Base-by-base conservation (phyloP, 768 basidiomycete genomes). In the Galerina sulciceps region DNA sequence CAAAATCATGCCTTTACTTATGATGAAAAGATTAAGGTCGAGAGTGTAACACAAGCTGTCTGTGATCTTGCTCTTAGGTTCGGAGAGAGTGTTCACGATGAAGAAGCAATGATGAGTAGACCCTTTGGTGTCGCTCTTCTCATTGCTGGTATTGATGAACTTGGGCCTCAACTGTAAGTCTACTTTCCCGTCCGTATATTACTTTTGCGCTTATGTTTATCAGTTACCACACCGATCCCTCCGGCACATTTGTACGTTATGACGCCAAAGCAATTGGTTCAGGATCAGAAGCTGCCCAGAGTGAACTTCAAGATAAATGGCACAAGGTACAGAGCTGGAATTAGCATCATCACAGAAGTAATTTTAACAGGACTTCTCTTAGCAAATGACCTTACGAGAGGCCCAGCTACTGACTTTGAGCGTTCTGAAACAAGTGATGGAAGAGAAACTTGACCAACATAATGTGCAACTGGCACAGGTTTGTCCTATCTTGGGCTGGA, bases 391-490 rank as follows among this genome's bases (percentile, higher is more conserved):
- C 8, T 79, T 99, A 20, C 75, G 81, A 63, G 94, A 97, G 74
- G 97, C 95, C 0, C 93, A 98, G 65, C 79, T 85, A 38, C 77
- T 99, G 61, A 90, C 93, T 3, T 78, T 99, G 52, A 88, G 86
- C 62, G 93, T 99, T 45, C 79, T 99, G 61, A 99, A 99, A 78
- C 95, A 99, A 78, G 97, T 99, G 43, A 99, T 99, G 97, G 97
- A 99, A 74, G 97, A 99, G 79, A 98, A 97, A 73, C 85, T 99
- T 42, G 96, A 99, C 75, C 93, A 97, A 66, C 96, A 98, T 78
- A 99, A 99, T 66, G 96, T 99, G 22, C 96, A 99, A 74, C 81
- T 99, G 13, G 95, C 96, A 52, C 94, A 96, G 83, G 96, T 91
- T 53, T 34, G 81, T 74, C 47, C 38, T 40, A 35, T 40, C 17